These are phyloP conservation scores for Coemansia umbellata DNA, from an alignment of 192 early-diverging fungal genomes.

Conservation along the genomic window DNA sequence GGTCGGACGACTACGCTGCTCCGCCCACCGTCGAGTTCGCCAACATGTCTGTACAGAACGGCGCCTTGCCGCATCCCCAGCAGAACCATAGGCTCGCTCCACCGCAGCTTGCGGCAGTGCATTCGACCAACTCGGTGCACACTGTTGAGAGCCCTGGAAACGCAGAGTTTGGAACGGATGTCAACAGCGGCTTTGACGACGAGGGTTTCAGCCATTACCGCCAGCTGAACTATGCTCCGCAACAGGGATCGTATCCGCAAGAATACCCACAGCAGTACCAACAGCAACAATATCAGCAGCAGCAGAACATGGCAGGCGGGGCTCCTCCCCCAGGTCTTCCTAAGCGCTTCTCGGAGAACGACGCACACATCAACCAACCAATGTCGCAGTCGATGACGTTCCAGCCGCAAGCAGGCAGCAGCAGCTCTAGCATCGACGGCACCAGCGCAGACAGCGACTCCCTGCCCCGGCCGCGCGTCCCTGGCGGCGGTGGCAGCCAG, in stretches of 20 bases:
- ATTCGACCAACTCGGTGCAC: not conserved
- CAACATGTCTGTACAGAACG: constrained; percentile 14
- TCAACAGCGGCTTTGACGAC: constrained; percentile 42
- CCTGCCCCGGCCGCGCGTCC: constrained; percentile 13
- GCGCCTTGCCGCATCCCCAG: not conserved
- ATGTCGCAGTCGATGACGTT: not conserved
- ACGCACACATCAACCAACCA: constrained; percentile 3
- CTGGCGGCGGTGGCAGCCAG: constrained; percentile 2
- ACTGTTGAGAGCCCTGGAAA: constrained; percentile 10
- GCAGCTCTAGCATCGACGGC: constrained; percentile 30
- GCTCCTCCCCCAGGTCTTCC: constrained; percentile 5
- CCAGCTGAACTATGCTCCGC: constrained; percentile 11
- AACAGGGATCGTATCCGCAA: not conserved
- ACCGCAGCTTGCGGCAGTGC: too few species aligned
- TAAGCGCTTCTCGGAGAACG: constrained; percentile 15
- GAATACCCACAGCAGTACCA: not conserved
- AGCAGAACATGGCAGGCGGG: too few species aligned
- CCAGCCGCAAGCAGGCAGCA: constrained; percentile 19
- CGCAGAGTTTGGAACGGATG: constrained; percentile 33
- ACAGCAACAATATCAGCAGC: not conserved
- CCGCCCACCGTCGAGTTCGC: constrained; percentile 25
- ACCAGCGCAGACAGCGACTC: constrained; percentile 24
- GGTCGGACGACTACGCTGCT: constrained; percentile 1
- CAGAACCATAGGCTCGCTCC: too few species aligned
- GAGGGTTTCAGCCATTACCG: constrained; percentile 42